Base-by-base conservation (phyloP, 2,329 filamentous ascomycete species). In the Cladosporium sp. region DNA sequence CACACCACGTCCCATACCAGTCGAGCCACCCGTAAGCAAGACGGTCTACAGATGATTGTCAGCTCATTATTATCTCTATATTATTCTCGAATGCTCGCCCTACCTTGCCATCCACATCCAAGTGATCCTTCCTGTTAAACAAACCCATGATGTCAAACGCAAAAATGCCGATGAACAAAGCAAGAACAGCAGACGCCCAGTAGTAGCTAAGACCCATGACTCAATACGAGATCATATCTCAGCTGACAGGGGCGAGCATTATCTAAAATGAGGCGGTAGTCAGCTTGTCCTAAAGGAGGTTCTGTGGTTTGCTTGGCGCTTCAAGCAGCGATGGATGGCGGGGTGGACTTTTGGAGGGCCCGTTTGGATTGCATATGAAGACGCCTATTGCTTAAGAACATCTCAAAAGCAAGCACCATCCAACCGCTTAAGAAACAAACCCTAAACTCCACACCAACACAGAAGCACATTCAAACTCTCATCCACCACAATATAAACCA, bases 21-120 rank as follows among this genome's bases (percentile, higher is more conserved):
- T 90, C 0, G 94, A 97, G 32, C 87, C 91, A 47, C 94, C 94
- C 0, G 94, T 99, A 53, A 99, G 79, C 56, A 97, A 79, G 53
- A 95, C 81, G 2, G 92, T 96, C 91, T 96, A 65, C 9, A 17
- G 19, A 25, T 9, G n/a, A 13, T 19, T 12, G 10, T 53, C 22
- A 53, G 50, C 37, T 42, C 3, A 15, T 10, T 9, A 7, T 12
- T n/a, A 8, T 57, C 36, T 19, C 55, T 7, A 2, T 3, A 32
- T 60, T 32, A 24, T 59, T 57, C 9, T 56, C 54, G 39, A 69
- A 22, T 3, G 15, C 12, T 45, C 20, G n/a, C 65, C 78, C 65
- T 75, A 94, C 92, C 80, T 88, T 89, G 72, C 91, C 91, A 66
- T 91, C 85, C 10, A 97, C 89, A 51, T 86, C 84, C 77, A 97